phyloP scores from a whole-genome alignment of 164 flowering plant species.

The Aristolochia californica region DNA sequence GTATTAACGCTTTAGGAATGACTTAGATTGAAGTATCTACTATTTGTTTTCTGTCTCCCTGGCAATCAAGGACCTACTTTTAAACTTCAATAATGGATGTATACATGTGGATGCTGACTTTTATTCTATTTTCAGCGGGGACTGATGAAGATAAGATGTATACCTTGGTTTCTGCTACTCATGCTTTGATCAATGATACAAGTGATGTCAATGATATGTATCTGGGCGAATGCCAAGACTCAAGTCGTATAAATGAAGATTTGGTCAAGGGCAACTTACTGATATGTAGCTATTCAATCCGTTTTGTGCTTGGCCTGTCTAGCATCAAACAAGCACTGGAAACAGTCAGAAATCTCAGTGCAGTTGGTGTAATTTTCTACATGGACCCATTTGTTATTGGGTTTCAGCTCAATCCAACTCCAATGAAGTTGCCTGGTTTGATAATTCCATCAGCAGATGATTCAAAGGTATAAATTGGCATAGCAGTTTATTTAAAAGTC shows the following conservation, averaged over 20 bases:
- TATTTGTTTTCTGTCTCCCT: too few species aligned
- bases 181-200: slow-evolving; percentile 64
- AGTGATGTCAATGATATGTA: slow-evolving; percentile 45
- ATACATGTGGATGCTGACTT: neutral
- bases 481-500: too few species aligned
- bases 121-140: slow-evolving; percentile 47
- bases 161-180: slow-evolving; percentile 60
- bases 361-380: slow-evolving; percentile 81
- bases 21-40: too few species aligned
- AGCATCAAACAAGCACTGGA: slow-evolving; percentile 72
- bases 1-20: too few species aligned
- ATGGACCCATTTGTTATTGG: slow-evolving; percentile 95
- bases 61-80: too few species aligned
- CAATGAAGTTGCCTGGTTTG: slow-evolving; percentile 77
- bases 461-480: slow-evolving; percentile 58
- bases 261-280: slow-evolving; percentile 70
- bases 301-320: slow-evolving; percentile 88
- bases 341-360: slow-evolving; percentile 74
- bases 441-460: slow-evolving; percentile 77
- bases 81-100: too few species aligned
- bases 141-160: slow-evolving; percentile 37
- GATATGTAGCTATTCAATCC: slow-evolving; percentile 90
- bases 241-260: slow-evolving; percentile 41
- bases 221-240: slow-evolving; percentile 85
- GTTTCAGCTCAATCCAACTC: slow-evolving; percentile 84